Evolutionary conservation across 192 early-diverging fungal genomes (phyloP).

Genomic region (Physocladia obscura): DNA sequence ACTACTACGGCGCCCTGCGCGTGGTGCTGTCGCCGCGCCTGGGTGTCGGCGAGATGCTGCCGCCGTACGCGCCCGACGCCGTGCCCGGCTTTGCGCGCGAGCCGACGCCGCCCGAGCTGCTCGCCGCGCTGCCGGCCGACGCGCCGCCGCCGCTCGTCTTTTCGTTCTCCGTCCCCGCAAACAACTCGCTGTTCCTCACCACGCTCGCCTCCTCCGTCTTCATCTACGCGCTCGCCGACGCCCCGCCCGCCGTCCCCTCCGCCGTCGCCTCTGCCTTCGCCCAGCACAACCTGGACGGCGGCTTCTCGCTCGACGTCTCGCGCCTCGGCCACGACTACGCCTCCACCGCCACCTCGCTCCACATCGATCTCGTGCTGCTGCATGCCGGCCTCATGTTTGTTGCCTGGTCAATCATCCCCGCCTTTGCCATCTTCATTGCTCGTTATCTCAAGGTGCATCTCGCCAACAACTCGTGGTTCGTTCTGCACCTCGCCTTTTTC

Average conservation of each 20-base stretch:
- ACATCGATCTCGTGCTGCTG: constrained; percentile 16
- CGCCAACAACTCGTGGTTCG: constrained; percentile 38
- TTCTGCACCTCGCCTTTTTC: constrained; percentile 34
- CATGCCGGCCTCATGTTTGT: constrained; percentile 36
- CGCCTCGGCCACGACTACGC: neutral
- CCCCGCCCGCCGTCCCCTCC: constrained; percentile 3
- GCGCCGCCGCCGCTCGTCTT: neutral
- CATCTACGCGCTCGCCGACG: constrained; percentile 27
- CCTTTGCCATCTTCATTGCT: constrained; percentile 40
- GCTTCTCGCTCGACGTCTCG: constrained; percentile 19
- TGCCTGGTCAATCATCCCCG: constrained; percentile 35
- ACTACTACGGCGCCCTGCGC: too few relatives aligned
- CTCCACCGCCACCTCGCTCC: neutral
- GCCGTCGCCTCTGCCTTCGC: neutral
- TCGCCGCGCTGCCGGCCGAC: too few relatives aligned
- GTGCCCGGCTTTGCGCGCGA: too few relatives aligned
- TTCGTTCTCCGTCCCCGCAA: constrained; percentile 2
- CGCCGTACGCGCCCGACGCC: too few relatives aligned
- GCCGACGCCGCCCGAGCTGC: too few relatives aligned
- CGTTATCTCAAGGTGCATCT: constrained; percentile 36
- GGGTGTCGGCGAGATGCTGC: too few relatives aligned
- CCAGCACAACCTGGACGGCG: constrained; percentile 22
- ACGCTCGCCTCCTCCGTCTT: constrained; percentile 10
- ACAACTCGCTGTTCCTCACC: neutral
- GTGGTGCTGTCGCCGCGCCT: too few relatives aligned